A percentile compares a stretch with the other conserved stretches of the same genome.
These are phyloP conservation scores for Blastocystis sp. DNA, from an alignment of 352 stramenopile genomes.

Conservation along the genomic window DNA sequence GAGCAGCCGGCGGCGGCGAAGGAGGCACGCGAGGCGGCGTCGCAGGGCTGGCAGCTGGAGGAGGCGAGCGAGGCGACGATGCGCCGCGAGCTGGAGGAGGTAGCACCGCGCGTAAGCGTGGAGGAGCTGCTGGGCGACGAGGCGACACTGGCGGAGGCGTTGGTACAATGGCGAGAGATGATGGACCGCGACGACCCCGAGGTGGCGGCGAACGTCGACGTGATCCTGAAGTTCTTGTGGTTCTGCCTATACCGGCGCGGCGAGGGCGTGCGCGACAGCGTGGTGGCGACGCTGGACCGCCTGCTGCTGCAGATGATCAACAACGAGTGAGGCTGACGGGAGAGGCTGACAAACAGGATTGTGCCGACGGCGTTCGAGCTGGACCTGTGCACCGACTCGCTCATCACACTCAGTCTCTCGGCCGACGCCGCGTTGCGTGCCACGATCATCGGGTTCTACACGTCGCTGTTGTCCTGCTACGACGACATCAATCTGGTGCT, in stretches of 20 bases:
- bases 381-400: background rate
- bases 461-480: background rate
- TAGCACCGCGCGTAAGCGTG: background rate
- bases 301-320: background rate
- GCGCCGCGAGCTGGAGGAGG: background rate
- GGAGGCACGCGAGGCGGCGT: background rate
- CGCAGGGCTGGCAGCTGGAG: background rate
- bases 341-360: background rate
- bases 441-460: background rate
- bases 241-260: background rate
- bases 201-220: background rate
- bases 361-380: background rate
- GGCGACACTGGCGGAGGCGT: background rate
- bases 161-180: background rate
- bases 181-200: background rate
- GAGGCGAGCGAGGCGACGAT: background rate
- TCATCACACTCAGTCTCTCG: background rate
- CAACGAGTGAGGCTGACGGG: background rate
- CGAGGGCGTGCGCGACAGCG: background rate
- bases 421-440: background rate
- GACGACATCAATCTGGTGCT: background rate
- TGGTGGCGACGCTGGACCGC: conserved; percentile 7
- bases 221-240: conserved; percentile 31
- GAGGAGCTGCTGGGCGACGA: background rate
- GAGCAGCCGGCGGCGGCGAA: background rate